phyloP scores from a whole-genome alignment of 768 basidiomycete species.

The Lepiota venenata region DNA sequence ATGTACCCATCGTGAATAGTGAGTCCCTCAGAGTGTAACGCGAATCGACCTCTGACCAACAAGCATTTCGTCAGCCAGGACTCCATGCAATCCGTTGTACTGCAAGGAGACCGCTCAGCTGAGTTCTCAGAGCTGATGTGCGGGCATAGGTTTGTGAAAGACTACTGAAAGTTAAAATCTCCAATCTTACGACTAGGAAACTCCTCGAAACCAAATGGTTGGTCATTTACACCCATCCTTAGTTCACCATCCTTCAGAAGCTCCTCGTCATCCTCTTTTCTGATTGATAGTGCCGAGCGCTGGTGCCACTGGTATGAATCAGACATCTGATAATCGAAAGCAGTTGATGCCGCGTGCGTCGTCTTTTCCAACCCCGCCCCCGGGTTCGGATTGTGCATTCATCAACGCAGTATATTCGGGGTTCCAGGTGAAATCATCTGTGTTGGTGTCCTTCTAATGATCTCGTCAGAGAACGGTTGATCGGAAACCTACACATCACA shows the following conservation, averaged over 20 bases:
- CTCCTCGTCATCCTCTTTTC: constrained; percentile 99
- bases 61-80: constrained; percentile 93
- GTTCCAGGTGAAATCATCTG: too few relatives aligned
- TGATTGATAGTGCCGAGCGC: constrained; percentile 84
- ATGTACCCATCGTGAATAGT: too few relatives aligned
- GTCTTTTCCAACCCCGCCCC: constrained; percentile 87
- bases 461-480: background rate
- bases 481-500: constrained; percentile 12
- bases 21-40: too few relatives aligned
- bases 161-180: constrained; percentile 39
- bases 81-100: constrained; percentile 95
- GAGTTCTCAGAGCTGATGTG: constrained; percentile 92
- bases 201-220: constrained; percentile 92
- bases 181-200: constrained; percentile 74
- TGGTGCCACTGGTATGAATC: constrained; percentile 54
- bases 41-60: too few relatives aligned
- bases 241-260: constrained; percentile 83
- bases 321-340: background rate
- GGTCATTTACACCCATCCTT: constrained; percentile 78
- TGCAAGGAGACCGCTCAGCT: constrained; percentile 98
- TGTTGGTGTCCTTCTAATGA: constrained; percentile 64
- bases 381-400: constrained; percentile 82
- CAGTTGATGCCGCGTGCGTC: constrained; percentile 11
- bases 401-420: constrained; percentile 90
- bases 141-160: constrained; percentile 86